Evolutionary conservation across 2,329 filamentous ascomycete species (phyloP).

Genomic region (Verticillium albo-atrum): DNA sequence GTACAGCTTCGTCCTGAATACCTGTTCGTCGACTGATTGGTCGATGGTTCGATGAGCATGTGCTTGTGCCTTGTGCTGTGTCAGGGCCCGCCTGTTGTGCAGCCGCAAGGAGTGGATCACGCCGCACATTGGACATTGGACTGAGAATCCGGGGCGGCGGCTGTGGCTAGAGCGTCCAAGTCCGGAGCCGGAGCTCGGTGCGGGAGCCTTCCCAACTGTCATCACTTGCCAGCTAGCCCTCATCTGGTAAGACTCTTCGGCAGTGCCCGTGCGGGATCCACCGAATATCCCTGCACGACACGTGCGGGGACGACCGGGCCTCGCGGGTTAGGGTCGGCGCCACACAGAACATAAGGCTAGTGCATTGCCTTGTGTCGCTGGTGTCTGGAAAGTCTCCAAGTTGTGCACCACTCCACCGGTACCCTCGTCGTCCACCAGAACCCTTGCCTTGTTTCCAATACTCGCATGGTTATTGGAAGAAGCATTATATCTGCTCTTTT

Average conservation of each 20-base stretch:
- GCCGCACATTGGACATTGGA: no score
- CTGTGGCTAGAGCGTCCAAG: neutral
- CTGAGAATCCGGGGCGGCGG: neutral
- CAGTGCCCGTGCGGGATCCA: neutral
- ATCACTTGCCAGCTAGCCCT: neutral
- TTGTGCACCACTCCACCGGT: neutral
- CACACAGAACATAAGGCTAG: neutral
- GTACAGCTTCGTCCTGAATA: neutral
- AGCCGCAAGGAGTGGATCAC: neutral
- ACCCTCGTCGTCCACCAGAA: neutral
- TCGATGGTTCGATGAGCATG: neutral
- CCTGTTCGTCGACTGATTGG: neutral
- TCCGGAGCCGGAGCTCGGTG: neutral
- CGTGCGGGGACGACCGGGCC: neutral
- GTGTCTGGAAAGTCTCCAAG: neutral
- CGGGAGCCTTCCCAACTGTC: neutral
- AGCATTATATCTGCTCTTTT: neutral
- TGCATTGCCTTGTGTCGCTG: neutral
- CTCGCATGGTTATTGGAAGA: neutral
- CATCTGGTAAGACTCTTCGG: neutral
- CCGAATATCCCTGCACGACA: neutral
- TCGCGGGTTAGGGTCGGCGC: neutral
- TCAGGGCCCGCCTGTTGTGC: neutral
- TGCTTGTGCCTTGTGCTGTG: neutral
- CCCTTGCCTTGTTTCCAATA: neutral